Evolutionary conservation across 1,284 basidiomycete genomes (phyloP).

Genomic region (Amylostereum areolatum): DNA sequence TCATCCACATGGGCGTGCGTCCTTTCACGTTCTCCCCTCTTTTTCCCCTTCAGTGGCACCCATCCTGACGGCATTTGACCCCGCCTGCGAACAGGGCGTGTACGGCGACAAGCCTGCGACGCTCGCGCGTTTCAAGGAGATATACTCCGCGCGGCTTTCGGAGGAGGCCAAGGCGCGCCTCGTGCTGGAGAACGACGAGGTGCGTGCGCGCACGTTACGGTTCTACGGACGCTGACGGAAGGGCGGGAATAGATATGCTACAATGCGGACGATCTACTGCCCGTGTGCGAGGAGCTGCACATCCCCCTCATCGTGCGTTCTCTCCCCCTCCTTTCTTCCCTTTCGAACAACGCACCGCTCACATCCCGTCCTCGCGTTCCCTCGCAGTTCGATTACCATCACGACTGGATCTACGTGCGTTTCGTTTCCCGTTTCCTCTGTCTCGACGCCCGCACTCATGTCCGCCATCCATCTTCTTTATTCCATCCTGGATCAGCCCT

Average conservation of each 20-base stretch:
- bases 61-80: background rate
- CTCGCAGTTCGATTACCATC: slow-evolving; percentile 60
- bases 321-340: background rate
- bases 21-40: background rate
- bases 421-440: background rate
- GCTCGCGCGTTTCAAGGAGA: slow-evolving; percentile 67
- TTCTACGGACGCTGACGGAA: background rate
- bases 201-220: slow-evolving; percentile 20
- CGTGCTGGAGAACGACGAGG: slow-evolving; percentile 91
- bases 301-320: slow-evolving; percentile 67
- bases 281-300: slow-evolving; percentile 75
- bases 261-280: slow-evolving; percentile 80
- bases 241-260: slow-evolving; percentile 64
- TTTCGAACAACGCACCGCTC: background rate
- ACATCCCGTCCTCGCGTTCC: background rate
- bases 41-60: background rate
- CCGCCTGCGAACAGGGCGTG: slow-evolving; percentile 43
- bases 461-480: background rate
- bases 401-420: slow-evolving; percentile 59
- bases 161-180: slow-evolving; percentile 64
- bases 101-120: slow-evolving; percentile 77
- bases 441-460: background rate
- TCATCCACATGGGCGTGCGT: slow-evolving; percentile 63
- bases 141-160: slow-evolving; percentile 54
- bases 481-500: slow-evolving; percentile 26